Base-by-base conservation (phyloP, 179 eudicot genomes). In the Silene vulgaris region DNA sequence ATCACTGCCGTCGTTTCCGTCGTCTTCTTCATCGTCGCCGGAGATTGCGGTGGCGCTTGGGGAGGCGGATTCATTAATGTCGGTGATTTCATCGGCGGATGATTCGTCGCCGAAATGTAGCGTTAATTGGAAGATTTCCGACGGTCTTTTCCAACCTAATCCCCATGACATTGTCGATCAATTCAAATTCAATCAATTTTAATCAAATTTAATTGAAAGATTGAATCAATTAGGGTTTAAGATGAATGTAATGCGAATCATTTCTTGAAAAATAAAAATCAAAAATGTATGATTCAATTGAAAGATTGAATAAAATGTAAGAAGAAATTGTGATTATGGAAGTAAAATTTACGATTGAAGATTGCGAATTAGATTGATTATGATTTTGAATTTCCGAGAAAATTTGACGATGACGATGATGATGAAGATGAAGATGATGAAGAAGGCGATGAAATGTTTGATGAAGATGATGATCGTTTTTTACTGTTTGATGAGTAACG, bases 81-180 rank as follows among this genome's bases (percentile, higher is more conserved):
- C 60, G 20, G 17, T 56, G 19, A 14, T 16, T n/a, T 56, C 60
- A 4, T 43, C 8, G 0, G 16, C 56, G 17, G 45, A 72, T 3
- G 88, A 37, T 5, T 90, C 86, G 23, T 89, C 86, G 48, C 99
- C 99, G 80, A 88, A 95, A 77, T 83, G 83, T 2, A 95, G 78
- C 8, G 91, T 77, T 67, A 95, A 74, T 77, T 88, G 92, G 86
- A 92, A 92, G 29, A 86, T 76, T 75, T 95, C 99, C 3, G 93
- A 86, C 4, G 93, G 85, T 8, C 97, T 83, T 73, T 95, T 95
- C 99, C 99, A 95, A 6, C 95, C 99, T 66, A 95, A 77, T 66
- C 99, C 99, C 99, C 99, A 95, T 32, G 99, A 95, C 99, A 95
- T 93, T 83, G 76, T 52, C 43, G 61, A 78, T 78, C 76, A 72